These are phyloP conservation scores for Perkinsus marinus DNA, from an alignment of 169 alveolate genomes.

Conservation along the genomic window DNA sequence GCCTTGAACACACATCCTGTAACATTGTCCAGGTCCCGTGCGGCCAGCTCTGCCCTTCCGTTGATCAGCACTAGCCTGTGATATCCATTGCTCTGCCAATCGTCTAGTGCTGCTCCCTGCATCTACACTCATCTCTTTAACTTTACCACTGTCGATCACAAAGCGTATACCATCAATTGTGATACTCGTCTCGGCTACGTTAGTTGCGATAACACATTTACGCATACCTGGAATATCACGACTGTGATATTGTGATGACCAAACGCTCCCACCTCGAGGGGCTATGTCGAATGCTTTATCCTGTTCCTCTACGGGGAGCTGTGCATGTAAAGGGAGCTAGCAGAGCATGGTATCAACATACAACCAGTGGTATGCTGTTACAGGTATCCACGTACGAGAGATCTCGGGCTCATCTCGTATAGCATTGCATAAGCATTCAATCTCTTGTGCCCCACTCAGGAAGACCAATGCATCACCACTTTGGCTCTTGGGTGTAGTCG, in stretches of 20 bases:
- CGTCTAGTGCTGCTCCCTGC: conserved; percentile 59
- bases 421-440: not conserved
- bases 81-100: conserved; percentile 64
- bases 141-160: conserved; percentile 3
- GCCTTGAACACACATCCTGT: conserved; percentile 67
- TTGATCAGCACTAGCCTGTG: conserved; percentile 71
- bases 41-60: conserved; percentile 97
- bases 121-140: conserved; percentile 28
- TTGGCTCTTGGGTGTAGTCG: not conserved
- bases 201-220: conserved; percentile 74
- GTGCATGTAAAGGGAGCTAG: not conserved
- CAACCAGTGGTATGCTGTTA: not conserved
- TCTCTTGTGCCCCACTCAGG: not conserved
- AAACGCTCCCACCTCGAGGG: not conserved
- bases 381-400: not conserved
- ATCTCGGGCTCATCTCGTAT: not conserved
- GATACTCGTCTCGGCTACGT: conserved; percentile 87
- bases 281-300: not conserved
- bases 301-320: not conserved
- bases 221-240: not conserved
- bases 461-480: not conserved
- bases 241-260: not conserved
- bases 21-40: conserved; percentile 87
- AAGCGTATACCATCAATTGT: conserved; percentile 6
- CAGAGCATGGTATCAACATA: not conserved